Conservation (phyloP, 306 rosid species). For the Casuarina cunninghamiana region DNA sequence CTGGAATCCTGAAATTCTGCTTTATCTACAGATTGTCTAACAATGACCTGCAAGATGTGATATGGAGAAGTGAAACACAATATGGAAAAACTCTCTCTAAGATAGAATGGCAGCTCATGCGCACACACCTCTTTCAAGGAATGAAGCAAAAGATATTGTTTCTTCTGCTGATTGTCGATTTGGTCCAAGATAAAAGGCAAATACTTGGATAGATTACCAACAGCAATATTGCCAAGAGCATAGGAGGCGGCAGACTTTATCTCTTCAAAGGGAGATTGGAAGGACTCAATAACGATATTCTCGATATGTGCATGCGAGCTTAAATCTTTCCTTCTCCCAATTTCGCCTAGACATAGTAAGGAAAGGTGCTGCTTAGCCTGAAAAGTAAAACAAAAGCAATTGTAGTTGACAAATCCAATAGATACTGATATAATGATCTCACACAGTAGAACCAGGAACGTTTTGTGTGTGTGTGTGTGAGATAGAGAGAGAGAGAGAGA, state of each 20-base stretch:
- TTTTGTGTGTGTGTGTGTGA: background rate
- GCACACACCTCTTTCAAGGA: slow-evolving; percentile 88
- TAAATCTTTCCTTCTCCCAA: slow-evolving; percentile 96
- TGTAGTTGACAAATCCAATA: slow-evolving; percentile 10
- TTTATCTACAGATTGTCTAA: slow-evolving; percentile 94
- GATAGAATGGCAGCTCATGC: slow-evolving; percentile 23
- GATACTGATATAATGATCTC: background rate
- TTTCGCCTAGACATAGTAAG: slow-evolving; percentile 92
- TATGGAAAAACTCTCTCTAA: slow-evolving; percentile 7
- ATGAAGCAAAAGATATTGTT: slow-evolving; percentile 96
- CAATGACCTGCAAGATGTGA: slow-evolving; percentile 68
- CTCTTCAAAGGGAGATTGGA: slow-evolving; percentile 99
- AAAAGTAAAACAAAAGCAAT: slow-evolving; percentile 26
- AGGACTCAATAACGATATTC: slow-evolving; percentile 93
- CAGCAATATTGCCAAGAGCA: slow-evolving; percentile 98
- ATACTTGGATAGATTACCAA: slow-evolving; percentile 94
- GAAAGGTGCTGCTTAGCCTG: slow-evolving; percentile 99
- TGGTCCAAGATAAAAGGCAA: slow-evolving; percentile 98
- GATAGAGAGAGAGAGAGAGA: too few relatives aligned
- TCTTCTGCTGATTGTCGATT: slow-evolving; percentile 99
- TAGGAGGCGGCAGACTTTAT: slow-evolving; percentile 98
- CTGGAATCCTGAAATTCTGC: slow-evolving; percentile 93
- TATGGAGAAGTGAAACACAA: slow-evolving; percentile 19
- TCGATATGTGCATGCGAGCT: slow-evolving; percentile 83
- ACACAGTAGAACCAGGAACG: background rate